Conservation (phyloP, 495 filamentous ascomycete species). For the Hamigera avellanea region DNA sequence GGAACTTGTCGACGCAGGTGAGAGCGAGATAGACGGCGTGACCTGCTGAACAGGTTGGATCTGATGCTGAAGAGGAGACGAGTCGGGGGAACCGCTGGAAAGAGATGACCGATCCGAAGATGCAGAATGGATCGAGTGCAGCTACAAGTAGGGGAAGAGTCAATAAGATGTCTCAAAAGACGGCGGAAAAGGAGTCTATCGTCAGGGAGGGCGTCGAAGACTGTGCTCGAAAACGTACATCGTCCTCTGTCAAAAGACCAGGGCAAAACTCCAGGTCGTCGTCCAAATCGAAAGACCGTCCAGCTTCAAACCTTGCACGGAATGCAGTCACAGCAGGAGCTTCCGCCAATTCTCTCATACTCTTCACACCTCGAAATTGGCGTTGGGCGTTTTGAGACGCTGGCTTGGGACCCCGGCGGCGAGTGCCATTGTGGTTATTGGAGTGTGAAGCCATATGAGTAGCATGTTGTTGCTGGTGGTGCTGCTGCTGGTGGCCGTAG, state of each 20-base stretch:
- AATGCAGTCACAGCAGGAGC: conserved; percentile 60
- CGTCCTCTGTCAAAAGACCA: conserved; percentile 82
- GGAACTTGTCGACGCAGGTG: conserved; percentile 52
- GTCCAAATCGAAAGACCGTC: conserved; percentile 90
- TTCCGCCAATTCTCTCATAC: conserved; percentile 83
- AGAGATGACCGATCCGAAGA: conserved; percentile 87
- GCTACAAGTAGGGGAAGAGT: conserved; percentile 38
- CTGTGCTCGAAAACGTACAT: conserved; percentile 54
- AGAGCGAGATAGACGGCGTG: conserved; percentile 69
- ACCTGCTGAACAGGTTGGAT: conserved; percentile 64
- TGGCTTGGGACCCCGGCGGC: conserved; percentile 76
- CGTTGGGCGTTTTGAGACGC: conserved; percentile 72
- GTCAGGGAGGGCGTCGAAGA: no score
- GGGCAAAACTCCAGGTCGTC: conserved; percentile 97
- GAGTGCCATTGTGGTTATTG: conserved; percentile 70
- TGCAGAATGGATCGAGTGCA: conserved; percentile 79
- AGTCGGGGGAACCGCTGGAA: conserved; percentile 85
- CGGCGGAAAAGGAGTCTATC: not conserved
- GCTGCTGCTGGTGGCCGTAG: conserved; percentile 52
- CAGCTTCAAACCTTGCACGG: conserved; percentile 78
- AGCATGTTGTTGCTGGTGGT: conserved; percentile 44
- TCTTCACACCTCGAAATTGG: conserved; percentile 71
- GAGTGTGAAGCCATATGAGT: conserved; percentile 37
- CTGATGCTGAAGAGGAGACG: conserved; percentile 76
- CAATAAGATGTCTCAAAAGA: conserved; percentile 5